Evolutionary conservation across 371 early-diverging fungal genomes (phyloP).

Genomic region (Smittium mucronatum): DNA sequence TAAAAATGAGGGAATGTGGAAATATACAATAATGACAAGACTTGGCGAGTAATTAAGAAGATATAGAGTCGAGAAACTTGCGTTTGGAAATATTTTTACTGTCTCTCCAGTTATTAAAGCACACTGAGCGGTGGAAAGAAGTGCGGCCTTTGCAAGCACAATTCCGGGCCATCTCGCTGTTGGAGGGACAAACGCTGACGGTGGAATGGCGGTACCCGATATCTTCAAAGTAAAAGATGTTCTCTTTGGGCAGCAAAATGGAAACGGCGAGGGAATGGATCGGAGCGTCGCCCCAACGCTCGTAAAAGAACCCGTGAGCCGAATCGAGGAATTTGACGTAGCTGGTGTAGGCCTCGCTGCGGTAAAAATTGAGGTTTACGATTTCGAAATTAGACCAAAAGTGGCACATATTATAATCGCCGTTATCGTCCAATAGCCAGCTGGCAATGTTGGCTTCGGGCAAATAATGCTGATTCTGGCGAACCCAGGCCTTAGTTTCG

Average conservation of each 20-base stretch:
- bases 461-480: conserved; percentile 25
- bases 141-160: conserved; percentile 5
- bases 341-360: conserved; percentile 40
- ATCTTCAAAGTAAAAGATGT: conserved; percentile 87
- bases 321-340: conserved; percentile 74
- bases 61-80: not conserved
- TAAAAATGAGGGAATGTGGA: too few species aligned
- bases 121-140: not conserved
- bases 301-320: conserved; percentile 89
- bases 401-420: conserved; percentile 65
- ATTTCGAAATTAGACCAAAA: conserved; percentile 98
- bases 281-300: conserved; percentile 95
- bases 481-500: conserved; percentile 37
- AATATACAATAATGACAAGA: too few species aligned
- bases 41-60: not conserved
- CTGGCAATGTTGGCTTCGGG: conserved; percentile 23
- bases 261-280: conserved; percentile 49
- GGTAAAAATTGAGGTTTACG: conserved; percentile 47
- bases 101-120: not conserved
- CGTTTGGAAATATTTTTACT: not conserved
- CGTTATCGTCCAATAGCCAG: conserved; percentile 39
- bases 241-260: conserved; percentile 37
- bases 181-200: conserved; percentile 57
- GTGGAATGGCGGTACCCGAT: conserved; percentile 67
- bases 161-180: not conserved